phyloP scores from a whole-genome alignment of 176 grass and related monocot species.

The Juncus effusus region DNA sequence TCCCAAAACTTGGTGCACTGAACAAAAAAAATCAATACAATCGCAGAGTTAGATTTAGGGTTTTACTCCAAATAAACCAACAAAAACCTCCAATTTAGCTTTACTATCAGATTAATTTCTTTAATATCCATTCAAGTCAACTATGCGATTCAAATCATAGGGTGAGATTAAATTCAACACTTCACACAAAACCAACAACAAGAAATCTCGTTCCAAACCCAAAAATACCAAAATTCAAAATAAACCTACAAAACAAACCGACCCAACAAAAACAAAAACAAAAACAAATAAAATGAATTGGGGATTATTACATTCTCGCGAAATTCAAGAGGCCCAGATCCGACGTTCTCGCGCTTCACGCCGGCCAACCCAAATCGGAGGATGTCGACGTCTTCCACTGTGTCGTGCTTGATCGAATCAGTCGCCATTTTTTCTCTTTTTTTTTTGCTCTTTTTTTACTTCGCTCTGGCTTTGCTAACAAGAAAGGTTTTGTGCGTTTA shows the following conservation, averaged over 20 bases:
- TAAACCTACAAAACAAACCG: neutral
- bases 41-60: slow-evolving; percentile 14
- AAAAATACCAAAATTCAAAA: neutral
- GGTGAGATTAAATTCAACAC: no score
- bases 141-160: neutral
- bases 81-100: no score
- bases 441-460: neutral
- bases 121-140: neutral
- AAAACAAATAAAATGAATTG: neutral
- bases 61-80: slow-evolving; percentile 10
- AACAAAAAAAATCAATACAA: neutral
- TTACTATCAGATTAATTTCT: no score
- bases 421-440: slow-evolving; percentile 18
- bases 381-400: slow-evolving; percentile 13
- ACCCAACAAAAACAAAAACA: neutral
- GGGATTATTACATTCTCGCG: slow-evolving; percentile 25
- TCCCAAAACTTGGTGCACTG: slow-evolving; percentile 35
- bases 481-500: slow-evolving; percentile 24
- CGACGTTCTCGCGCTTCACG: slow-evolving; percentile 37
- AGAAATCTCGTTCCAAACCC: neutral
- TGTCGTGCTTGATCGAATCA: slow-evolving; percentile 35
- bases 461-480: slow-evolving; percentile 30
- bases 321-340: slow-evolving; percentile 34
- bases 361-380: slow-evolving; percentile 36
- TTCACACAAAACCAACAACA: no score